A percentile compares a stretch with the other conserved stretches of the same genome.
These are phyloP conservation scores for Ganoderma resinaceum DNA, from an alignment of 1,284 basidiomycete species.

Conservation along the genomic window DNA sequence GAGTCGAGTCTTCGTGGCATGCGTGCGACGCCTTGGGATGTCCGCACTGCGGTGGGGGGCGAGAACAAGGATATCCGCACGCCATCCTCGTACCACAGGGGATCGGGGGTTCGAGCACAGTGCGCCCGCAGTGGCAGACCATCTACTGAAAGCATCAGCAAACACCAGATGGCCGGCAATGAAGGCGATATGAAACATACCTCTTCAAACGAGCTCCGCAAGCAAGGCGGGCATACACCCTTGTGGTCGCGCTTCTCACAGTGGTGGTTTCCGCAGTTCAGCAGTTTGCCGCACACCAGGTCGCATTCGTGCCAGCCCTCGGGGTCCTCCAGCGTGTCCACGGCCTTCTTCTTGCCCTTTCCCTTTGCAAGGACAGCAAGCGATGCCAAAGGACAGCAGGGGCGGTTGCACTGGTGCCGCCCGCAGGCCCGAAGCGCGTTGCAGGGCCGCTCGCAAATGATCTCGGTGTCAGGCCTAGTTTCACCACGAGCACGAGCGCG, in stretches of 20 bases:
- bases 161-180: constrained; percentile 6
- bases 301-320: constrained; percentile 83
- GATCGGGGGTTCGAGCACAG: constrained; percentile 73
- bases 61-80: constrained; percentile 82
- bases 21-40: constrained; percentile 79
- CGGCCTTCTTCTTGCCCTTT: constrained; percentile 67
- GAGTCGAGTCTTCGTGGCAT: constrained; percentile 73
- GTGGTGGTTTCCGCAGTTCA: constrained; percentile 78
- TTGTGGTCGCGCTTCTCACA: constrained; percentile 85
- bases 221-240: constrained; percentile 81
- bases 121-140: constrained; percentile 81
- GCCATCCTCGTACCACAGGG: constrained; percentile 81
- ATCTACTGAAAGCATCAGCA: constrained; percentile 50
- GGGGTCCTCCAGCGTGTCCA: constrained; percentile 53
- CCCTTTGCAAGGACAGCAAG: constrained; percentile 55
- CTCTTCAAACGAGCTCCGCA: constrained; percentile 91
- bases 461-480: constrained; percentile 51
- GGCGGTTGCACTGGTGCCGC: constrained; percentile 79
- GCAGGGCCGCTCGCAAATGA: constrained; percentile 83
- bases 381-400: constrained; percentile 85
- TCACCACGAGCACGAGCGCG: constrained; percentile 35
- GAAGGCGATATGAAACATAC: constrained; percentile 43
- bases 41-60: constrained; percentile 77
- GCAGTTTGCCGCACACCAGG: constrained; percentile 74
- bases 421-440: constrained; percentile 79